Conservation (phyloP, 2,329 filamentous ascomycete genomes). For the Pleomassaria siparia region DNA sequence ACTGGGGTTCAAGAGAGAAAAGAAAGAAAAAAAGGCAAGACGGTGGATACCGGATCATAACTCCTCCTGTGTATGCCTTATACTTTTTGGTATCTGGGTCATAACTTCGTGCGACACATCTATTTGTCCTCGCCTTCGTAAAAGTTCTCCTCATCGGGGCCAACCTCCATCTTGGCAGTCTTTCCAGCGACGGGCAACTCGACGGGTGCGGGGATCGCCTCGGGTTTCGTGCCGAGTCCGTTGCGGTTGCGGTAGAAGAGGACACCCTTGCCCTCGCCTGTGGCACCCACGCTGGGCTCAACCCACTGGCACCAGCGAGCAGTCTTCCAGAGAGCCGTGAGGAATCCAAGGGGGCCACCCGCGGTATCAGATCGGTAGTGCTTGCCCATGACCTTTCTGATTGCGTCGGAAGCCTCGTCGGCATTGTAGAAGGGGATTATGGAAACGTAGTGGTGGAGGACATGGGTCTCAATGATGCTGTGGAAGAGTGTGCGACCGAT, state of each 20-base stretch:
- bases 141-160: constrained; percentile 31
- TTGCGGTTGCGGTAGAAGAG: constrained; percentile 96
- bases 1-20: constrained; percentile 4
- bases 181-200: constrained; percentile 32
- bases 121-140: constrained; percentile 6
- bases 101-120: constrained; percentile 8
- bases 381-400: constrained; percentile 90
- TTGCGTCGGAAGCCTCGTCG: constrained; percentile 90
- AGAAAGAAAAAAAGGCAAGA: constrained; percentile 12
- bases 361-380: constrained; percentile 87
- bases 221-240: constrained; percentile 68
- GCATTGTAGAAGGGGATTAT: constrained; percentile 96
- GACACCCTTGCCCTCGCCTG: constrained; percentile 79
- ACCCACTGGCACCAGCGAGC: constrained; percentile 95
- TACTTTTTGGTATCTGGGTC: constrained; percentile 18
- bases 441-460: constrained; percentile 96
- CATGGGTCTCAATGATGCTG: constrained; percentile 96
- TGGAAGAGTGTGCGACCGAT: constrained; percentile 88
- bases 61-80: constrained; percentile 18
- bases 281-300: constrained; percentile 80
- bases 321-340: constrained; percentile 77
- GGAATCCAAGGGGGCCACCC: constrained; percentile 77
- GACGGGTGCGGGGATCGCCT: constrained; percentile 42
- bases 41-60: constrained; percentile 16
- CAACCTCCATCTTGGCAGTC: constrained; percentile 38